These are phyloP conservation scores for Colletotrichum sojae DNA, from an alignment of 2,329 filamentous ascomycete species.

Conservation along the genomic window DNA sequence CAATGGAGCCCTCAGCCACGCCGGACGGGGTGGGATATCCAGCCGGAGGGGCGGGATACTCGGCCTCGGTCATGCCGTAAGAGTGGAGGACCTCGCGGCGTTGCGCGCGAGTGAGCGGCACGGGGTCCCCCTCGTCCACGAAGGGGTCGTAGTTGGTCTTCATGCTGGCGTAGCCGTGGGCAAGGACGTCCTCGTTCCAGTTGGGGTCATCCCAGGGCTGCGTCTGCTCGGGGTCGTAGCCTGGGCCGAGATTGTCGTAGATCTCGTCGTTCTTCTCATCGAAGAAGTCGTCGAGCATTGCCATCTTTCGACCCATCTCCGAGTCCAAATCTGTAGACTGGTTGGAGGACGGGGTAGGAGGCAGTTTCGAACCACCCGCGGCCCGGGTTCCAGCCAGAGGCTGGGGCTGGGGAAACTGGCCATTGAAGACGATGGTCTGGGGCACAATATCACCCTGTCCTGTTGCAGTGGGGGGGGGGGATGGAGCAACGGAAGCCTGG, in stretches of 20 bases:
- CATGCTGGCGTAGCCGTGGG: conserved; percentile 28
- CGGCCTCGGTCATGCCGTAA: conserved; percentile 26
- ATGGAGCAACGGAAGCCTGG: background rate
- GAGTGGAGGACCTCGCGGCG: conserved; percentile 19
- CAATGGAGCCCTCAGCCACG: conserved; percentile 2
- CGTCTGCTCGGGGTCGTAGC: background rate
- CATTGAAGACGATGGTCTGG: conserved; percentile 29
- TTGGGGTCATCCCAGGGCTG: conserved; percentile 24
- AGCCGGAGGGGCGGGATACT: conserved; percentile 27
- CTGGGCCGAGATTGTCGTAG: conserved; percentile 9
- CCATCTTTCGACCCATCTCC: conserved; percentile 21
- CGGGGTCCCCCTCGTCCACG: conserved; percentile 9
- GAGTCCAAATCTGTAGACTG: background rate
- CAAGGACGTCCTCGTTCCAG: conserved; percentile 33
- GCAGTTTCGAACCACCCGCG: conserved; percentile 3
- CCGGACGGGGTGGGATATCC: conserved; percentile 30
- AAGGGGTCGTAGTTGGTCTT: conserved; percentile 21
- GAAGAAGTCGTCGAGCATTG: conserved; percentile 31
- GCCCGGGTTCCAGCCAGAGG: conserved; percentile 1
- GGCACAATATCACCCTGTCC: background rate
- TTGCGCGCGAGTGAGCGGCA: conserved; percentile 23
- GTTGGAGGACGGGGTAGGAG: conserved; percentile 27
- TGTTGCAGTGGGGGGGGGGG: background rate
- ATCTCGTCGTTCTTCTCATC: conserved; percentile 21
- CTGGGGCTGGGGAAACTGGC: conserved; percentile 14